These are phyloP conservation scores for Cicer arietinum DNA, from an alignment of 306 rosid species.

Conservation along the genomic window DNA sequence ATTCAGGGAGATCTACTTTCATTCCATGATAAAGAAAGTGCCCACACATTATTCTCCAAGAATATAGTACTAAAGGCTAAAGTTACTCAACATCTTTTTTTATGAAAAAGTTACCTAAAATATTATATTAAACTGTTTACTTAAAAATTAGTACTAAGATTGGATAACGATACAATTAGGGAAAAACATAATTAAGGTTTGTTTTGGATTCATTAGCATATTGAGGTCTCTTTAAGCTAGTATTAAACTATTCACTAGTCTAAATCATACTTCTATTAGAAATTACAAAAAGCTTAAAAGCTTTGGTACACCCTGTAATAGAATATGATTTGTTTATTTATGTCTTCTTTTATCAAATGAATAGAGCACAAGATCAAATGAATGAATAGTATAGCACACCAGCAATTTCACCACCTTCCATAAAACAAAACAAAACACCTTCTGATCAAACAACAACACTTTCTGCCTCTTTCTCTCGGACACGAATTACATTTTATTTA, in stretches of 20 bases:
- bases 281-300: conserved; percentile 28
- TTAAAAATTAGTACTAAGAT: conserved; percentile 1
- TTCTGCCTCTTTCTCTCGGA: conserved; percentile 85
- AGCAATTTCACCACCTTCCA: conserved; percentile 44
- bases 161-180: conserved; percentile 30
- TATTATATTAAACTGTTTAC: no score
- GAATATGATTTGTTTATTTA: conserved; percentile 12
- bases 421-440: conserved; percentile 23
- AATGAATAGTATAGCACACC: conserved; percentile 50
- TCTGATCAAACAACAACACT: conserved; percentile 47
- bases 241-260: conserved; percentile 5
- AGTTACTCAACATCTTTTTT: no score
- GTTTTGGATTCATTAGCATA: conserved; percentile 45
- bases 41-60: not conserved
- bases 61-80: conserved; percentile 11
- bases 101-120: no score
- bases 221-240: not conserved
- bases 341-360: conserved; percentile 9
- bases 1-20: conserved; percentile 32
- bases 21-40: conserved; percentile 62
- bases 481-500: conserved; percentile 42
- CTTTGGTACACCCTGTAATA: not conserved
- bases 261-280: not conserved
- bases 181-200: conserved; percentile 29
- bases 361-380: conserved; percentile 40